Conservation (phyloP, 305 asterid genomes). For the Solanum aculeatissimum region DNA sequence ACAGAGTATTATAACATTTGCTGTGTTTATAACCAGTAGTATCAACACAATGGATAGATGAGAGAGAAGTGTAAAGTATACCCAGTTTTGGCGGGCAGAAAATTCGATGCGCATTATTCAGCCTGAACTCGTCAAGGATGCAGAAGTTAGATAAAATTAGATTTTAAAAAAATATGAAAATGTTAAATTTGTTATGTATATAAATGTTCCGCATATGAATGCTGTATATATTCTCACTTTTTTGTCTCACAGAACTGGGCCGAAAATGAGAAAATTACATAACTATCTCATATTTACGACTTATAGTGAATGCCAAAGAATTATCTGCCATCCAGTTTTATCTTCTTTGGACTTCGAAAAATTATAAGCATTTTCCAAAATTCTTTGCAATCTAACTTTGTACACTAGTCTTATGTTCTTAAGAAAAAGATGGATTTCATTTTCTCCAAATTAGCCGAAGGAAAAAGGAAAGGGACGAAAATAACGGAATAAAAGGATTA, state of each 20-base stretch:
- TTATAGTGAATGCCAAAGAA: neutral
- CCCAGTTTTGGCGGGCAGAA: constrained; percentile 2
- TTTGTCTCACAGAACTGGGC: neutral
- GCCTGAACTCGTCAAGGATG: neutral
- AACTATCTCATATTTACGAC: too few species aligned
- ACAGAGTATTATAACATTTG: constrained; percentile 13
- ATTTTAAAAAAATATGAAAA: neutral
- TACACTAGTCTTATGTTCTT: neutral
- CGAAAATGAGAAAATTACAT: too few species aligned
- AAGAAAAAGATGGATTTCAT: neutral
- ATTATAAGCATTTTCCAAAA: neutral
- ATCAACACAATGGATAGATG: constrained; percentile 3
- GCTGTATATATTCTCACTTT: constrained; percentile 9
- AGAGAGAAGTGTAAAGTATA: neutral
- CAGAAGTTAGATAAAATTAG: neutral
- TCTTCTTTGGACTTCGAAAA: neutral
- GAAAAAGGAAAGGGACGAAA: neutral
- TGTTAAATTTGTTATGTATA: constrained; percentile 6
- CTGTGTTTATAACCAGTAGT: neutral
- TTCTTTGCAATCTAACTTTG: neutral
- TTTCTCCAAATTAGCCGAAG: neutral
- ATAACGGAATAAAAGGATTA: neutral
- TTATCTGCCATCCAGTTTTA: neutral
- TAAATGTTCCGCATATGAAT: neutral
- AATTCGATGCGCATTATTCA: neutral